Base-by-base conservation (phyloP, 1,284 basidiomycete species). In the Microbotryomycetes sp. region DNA sequence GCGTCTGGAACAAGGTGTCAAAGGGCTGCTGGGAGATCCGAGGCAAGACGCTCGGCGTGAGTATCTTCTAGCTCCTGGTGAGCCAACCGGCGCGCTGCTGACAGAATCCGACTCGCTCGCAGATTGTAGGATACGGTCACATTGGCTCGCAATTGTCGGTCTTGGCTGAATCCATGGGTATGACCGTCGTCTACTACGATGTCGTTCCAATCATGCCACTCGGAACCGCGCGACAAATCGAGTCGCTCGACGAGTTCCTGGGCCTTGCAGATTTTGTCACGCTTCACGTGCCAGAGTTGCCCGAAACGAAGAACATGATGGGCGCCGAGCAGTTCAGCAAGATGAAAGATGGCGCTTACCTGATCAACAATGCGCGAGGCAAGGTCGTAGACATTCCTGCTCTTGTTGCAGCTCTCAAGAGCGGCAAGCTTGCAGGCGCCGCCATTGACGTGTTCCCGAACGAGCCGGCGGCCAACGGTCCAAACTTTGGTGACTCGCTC, bases 1-100 rank as follows among this genome's bases (percentile, higher is more conserved):
- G 94, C 52, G 79, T 88, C 69, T 99, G 96, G 96, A 98, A 99
- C 83, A 99, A 99, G 79, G 88, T 97, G 72, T 60, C 57, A 71
- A 97, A 96, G 76, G 86, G 86, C 66, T 99, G 96, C 79, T 98
- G 91, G 90, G 96, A 99, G 78, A 80, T 98, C 66, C 86, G 96
- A 58, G 94, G 94, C 71, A 98, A 98, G 81, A 94, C 91, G 1
- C 83, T 99, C 52, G 96, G 96, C 63, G 67, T 68, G 23, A 47
- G 67, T 61, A 16, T 1, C 11, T 24, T 48, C 3, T 9, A 2
- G 11, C 5, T 16, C 4, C 51, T 27, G 7, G 21, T 29, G 46
- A 21, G 26, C 27, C 6, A 27, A 29, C 5, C 3, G 5, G 18
- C 2, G 27, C 54, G 45, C 26, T 1, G 27, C n/a, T 26, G 28